Evolutionary conservation across 2,329 filamentous ascomycete genomes (phyloP).

Genomic region (Xylariaceae sp.): DNA sequence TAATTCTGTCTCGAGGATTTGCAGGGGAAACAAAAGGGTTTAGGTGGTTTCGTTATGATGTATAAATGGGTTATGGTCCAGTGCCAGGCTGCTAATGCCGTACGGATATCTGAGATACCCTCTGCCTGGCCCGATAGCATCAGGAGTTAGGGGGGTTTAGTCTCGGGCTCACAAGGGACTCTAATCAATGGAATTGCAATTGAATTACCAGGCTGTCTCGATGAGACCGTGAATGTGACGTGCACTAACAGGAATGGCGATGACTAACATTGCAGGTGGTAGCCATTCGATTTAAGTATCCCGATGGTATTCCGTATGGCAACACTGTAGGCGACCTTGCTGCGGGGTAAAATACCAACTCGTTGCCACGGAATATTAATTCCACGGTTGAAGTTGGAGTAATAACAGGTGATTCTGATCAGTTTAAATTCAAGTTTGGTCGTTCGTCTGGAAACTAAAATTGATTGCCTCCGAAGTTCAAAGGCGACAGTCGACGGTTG

Average conservation of each 20-base stretch:
- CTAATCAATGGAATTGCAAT: constrained; percentile 28
- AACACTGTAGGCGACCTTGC: neutral
- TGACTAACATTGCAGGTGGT: neutral
- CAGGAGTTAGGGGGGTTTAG: constrained; percentile 26
- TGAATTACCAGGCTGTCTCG: neutral
- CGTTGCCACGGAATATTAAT: no score
- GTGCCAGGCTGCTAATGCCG: constrained; percentile 26
- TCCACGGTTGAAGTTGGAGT: no score
- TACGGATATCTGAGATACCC: constrained; percentile 28
- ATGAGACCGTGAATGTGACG: neutral
- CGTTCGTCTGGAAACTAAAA: no score
- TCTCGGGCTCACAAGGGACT: constrained; percentile 26
- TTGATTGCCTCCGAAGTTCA: no score
- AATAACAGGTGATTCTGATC: no score
- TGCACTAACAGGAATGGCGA: neutral
- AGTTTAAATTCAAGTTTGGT: no score
- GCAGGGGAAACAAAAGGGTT: constrained; percentile 23
- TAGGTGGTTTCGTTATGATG: constrained; percentile 28
- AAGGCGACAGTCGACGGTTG: no score
- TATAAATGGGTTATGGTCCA: constrained; percentile 30
- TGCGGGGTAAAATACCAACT: neutral
- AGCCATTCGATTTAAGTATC: no score
- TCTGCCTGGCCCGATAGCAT: constrained; percentile 25
- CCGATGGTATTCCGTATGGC: no score
- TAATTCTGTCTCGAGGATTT: constrained; percentile 21